Percentiles rank a stretch among this genome's conserved stretches.
Evolutionary conservation across 2,329 filamentous ascomycete species (phyloP).

Genomic region (Cyphellophora europaea): DNA sequence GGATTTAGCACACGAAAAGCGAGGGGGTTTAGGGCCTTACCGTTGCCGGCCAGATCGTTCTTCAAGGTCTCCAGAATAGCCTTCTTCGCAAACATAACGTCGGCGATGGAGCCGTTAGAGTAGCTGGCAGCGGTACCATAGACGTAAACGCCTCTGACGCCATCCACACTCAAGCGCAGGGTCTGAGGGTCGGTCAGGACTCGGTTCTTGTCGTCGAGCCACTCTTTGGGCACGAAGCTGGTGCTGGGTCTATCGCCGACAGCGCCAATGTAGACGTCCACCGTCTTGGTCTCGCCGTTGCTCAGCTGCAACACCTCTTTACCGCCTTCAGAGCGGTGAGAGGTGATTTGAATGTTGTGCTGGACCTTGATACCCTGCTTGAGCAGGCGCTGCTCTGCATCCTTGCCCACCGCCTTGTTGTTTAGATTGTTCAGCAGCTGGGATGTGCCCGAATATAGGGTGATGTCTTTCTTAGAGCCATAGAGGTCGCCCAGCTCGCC

Average conservation of each 20-base stretch:
- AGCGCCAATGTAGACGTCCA: slow-evolving; percentile 45
- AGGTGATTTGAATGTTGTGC: slow-evolving; percentile 27
- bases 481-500: slow-evolving; percentile 37
- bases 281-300: slow-evolving; percentile 37
- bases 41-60: slow-evolving; percentile 16
- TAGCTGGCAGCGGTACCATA: slow-evolving; percentile 19
- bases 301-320: slow-evolving; percentile 33
- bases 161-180: slow-evolving; percentile 17
- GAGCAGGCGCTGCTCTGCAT: slow-evolving; percentile 37
- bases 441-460: slow-evolving; percentile 31
- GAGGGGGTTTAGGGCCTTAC: slow-evolving; percentile 8
- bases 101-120: slow-evolving; percentile 16
- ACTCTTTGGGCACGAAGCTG: slow-evolving; percentile 38
- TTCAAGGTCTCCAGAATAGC: slow-evolving; percentile 16
- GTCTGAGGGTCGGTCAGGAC: slow-evolving; percentile 35
- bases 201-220: slow-evolving; percentile 38
- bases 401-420: slow-evolving; percentile 24
- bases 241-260: slow-evolving; percentile 45
- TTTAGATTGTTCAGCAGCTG: slow-evolving; percentile 34
- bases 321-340: slow-evolving; percentile 21
- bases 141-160: slow-evolving; percentile 17
- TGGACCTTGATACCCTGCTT: slow-evolving; percentile 38
- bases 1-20: slow-evolving; percentile 5
- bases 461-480: slow-evolving; percentile 28
- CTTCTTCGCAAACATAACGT: slow-evolving; percentile 15